These are phyloP conservation scores for Scleroderma bovista DNA, from an alignment of 768 basidiomycete genomes.

Conservation along the genomic window DNA sequence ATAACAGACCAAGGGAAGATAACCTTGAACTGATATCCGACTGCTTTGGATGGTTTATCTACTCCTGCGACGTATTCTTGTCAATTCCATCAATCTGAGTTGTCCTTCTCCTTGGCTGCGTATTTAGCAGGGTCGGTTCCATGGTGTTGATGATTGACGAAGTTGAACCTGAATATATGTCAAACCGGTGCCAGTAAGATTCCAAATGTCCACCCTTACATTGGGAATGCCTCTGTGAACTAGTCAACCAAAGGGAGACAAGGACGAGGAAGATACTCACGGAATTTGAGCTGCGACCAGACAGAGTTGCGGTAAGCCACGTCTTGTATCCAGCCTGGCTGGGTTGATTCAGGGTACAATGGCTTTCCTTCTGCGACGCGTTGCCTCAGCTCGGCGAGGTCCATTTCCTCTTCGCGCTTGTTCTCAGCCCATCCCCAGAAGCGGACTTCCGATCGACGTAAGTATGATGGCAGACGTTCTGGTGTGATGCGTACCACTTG, in stretches of 20 bases:
- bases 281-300: slow-evolving; percentile 91
- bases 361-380: slow-evolving; percentile 75
- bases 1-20: neutral
- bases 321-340: slow-evolving; percentile 82
- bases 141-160: slow-evolving; percentile 87
- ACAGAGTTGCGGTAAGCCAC: slow-evolving; percentile 84
- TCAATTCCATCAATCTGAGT: slow-evolving; percentile 14
- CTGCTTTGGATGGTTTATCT: neutral
- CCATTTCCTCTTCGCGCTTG: slow-evolving; percentile 71
- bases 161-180: slow-evolving; percentile 71
- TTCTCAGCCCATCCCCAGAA: slow-evolving; percentile 97
- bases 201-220: slow-evolving; percentile 40
- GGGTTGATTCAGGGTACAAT: slow-evolving; percentile 77
- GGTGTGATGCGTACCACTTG: slow-evolving; percentile 57
- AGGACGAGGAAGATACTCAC: slow-evolving; percentile 39
- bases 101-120: slow-evolving; percentile 32
- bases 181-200: slow-evolving; percentile 4
- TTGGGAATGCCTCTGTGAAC: slow-evolving; percentile 61
- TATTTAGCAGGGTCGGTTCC: slow-evolving; percentile 86
- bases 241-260: slow-evolving; percentile 7
- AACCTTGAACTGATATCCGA: neutral
- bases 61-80: neutral
- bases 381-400: slow-evolving; percentile 72
- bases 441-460: slow-evolving; percentile 48
- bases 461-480: slow-evolving; percentile 8